Evolutionary conservation across 1,284 basidiomycete species (phyloP).

Genomic region (Gomphus bonarii): DNA sequence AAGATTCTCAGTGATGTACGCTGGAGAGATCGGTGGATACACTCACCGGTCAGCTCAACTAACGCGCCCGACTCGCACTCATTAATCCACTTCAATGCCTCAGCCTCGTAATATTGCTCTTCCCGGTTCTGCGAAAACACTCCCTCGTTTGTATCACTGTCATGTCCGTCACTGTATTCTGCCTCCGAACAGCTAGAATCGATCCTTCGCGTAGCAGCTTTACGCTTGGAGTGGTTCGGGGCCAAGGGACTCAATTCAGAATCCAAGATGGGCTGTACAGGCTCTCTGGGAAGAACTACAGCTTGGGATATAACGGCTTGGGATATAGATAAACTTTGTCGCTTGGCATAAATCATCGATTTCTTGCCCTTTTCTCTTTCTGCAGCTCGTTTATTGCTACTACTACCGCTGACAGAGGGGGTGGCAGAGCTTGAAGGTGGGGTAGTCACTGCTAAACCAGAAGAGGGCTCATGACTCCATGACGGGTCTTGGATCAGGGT

Average conservation of each 20-base stretch:
- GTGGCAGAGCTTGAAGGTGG: slow-evolving; percentile 23
- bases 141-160: slow-evolving; percentile 21
- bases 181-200: slow-evolving; percentile 61
- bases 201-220: slow-evolving; percentile 45
- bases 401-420: slow-evolving; percentile 14
- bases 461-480: slow-evolving; percentile 33
- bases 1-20: slow-evolving; percentile 13
- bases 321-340: slow-evolving; percentile 30
- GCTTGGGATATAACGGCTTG: slow-evolving; percentile 15
- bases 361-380: slow-evolving; percentile 63
- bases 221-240: slow-evolving; percentile 29
- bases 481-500: slow-evolving; percentile 42
- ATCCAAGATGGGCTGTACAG: slow-evolving; percentile 31
- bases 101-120: slow-evolving; percentile 27
- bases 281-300: slow-evolving; percentile 17
- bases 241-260: slow-evolving; percentile 28
- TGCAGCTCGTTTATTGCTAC: slow-evolving; percentile 46
- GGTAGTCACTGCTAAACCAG: slow-evolving; percentile 18
- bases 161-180: slow-evolving; percentile 20
- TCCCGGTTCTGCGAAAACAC: slow-evolving; percentile 14
- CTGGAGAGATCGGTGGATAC: neutral
- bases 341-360: slow-evolving; percentile 67
- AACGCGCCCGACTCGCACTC: slow-evolving; percentile 60
- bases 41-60: slow-evolving; percentile 82
- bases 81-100: slow-evolving; percentile 84